These are phyloP conservation scores for Sporothrix variecibatus DNA, from an alignment of 2,329 filamentous ascomycete genomes.

Conservation along the genomic window DNA sequence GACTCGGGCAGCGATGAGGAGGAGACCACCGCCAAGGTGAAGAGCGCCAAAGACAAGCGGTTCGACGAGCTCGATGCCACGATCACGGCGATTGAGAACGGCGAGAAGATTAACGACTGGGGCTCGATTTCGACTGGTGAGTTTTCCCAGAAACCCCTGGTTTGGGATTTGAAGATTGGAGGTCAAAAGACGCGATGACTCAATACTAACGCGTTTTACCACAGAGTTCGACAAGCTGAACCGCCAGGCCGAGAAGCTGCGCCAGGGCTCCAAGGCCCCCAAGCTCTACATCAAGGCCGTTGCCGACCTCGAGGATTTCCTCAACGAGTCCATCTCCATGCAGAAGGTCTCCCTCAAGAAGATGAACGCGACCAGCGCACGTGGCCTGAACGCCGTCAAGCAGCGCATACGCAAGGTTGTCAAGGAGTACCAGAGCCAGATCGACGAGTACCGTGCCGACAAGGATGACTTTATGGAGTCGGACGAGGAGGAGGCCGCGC, in stretches of 20 bases:
- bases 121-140: constrained; percentile 84
- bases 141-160: constrained; percentile 36
- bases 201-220: constrained; percentile 11
- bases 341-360: constrained; percentile 96
- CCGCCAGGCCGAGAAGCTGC: constrained; percentile 78
- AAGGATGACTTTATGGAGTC: constrained; percentile 88
- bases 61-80: constrained; percentile 89
- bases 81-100: constrained; percentile 91
- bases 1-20: constrained; percentile 79
- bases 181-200: not conserved
- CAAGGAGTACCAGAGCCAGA: constrained; percentile 86
- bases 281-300: constrained; percentile 92
- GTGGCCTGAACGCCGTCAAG: constrained; percentile 94
- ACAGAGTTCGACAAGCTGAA: constrained; percentile 94
- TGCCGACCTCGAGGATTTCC: constrained; percentile 88
- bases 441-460: constrained; percentile 83
- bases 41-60: constrained; percentile 98
- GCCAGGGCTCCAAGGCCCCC: constrained; percentile 74
- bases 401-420: constrained; percentile 99
- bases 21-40: constrained; percentile 81
- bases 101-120: constrained; percentile 97
- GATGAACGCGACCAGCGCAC: constrained; percentile 95
- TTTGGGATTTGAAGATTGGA: not conserved
- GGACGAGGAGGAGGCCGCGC: constrained; percentile 66
- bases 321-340: constrained; percentile 92